phyloP scores from a whole-genome alignment of 495 filamentous ascomycete genomes.

The Usnea hakonensis region DNA sequence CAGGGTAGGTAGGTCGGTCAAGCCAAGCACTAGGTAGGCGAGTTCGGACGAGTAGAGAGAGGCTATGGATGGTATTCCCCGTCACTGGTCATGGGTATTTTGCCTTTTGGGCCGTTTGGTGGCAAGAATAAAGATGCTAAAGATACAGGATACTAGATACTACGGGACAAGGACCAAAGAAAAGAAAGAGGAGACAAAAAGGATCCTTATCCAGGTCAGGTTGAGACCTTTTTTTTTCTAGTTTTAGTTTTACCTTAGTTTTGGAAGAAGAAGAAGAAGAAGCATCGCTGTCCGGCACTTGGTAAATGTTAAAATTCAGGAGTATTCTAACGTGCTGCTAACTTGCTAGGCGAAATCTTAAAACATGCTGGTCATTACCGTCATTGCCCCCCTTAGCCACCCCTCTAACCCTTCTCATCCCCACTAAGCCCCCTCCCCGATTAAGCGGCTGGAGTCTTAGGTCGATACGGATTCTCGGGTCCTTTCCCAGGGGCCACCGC shows the following conservation, averaged over 20 bases:
- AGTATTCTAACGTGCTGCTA: too few species aligned
- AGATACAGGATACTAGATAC: too few species aligned
- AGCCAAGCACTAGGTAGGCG: constrained; percentile 7
- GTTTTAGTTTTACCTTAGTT: too few species aligned
- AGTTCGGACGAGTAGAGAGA: constrained; percentile 4
- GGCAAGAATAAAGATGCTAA: too few species aligned
- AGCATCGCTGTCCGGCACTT: constrained; percentile 2
- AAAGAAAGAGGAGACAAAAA: too few species aligned
- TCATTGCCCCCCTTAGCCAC: background rate
- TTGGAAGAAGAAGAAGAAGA: too few species aligned
- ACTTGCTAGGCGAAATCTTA: background rate
- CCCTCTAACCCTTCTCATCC: background rate
- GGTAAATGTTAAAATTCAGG: background rate
- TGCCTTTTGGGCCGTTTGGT: background rate
- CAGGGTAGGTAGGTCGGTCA: too few species aligned
- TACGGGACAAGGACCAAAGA: background rate
- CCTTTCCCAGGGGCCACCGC: background rate
- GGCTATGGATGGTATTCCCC: constrained; percentile 1
- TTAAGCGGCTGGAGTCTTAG: constrained; percentile 4
- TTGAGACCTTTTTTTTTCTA: too few species aligned
- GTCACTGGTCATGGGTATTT: constrained; percentile 4
- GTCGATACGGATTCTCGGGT: constrained; percentile 8
- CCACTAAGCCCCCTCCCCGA: too few species aligned
- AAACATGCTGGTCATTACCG: constrained; percentile 9
- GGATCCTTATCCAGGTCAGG: background rate